Evolutionary conservation across 306 rosid genomes (phyloP), one percentile per base, ranked within the genome.

Genomic region (Hippophae rhamnoides): DNA sequence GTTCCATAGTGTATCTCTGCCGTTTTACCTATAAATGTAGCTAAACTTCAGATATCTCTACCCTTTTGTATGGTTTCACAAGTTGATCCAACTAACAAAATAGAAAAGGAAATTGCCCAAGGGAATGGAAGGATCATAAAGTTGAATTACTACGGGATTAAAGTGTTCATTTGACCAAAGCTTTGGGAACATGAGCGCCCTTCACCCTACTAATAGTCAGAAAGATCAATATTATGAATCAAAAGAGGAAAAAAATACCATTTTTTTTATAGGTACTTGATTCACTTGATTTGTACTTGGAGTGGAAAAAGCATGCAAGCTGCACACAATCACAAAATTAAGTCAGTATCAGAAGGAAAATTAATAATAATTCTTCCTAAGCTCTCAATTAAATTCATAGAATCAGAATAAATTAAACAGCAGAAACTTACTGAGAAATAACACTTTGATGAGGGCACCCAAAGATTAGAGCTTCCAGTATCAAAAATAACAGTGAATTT

Each of bases 361-460:
- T 6, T 6, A 49, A 11, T 6, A n/a, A 13, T 7, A 49, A 72
- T 26, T 66, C 62, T 62, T 65, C 56, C 52, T 58, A 67, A 47
- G 66, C 43, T 54, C 65, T 58, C 46, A 66, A 62, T 41, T 53
- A 62, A 23, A 5, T 18, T 3, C 25, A 9, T 44, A 45, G 3
- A 64, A 45, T 6, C 7, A 52, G 69, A 52, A 44, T 0, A 23
- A 54, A 47, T 9, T 10, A 1, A 43, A 31, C 4, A 31, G 38
- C 38, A 2, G 4, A 13, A 54, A 53, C 82, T 60, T 73, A 88
- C 96, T 44, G 94, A 88, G 62, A 82, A 74, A 42, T 61, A 59
- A 61, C 96, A 88, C 79, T 84, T 88, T 4, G 96, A 68, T 13
- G 94, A 84, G 18, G 96, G 96, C 50, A 88, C 86, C 96, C 96